Conservation (phyloP, 2,329 filamentous ascomycete species). For the Colletotrichum spaethianum region DNA sequence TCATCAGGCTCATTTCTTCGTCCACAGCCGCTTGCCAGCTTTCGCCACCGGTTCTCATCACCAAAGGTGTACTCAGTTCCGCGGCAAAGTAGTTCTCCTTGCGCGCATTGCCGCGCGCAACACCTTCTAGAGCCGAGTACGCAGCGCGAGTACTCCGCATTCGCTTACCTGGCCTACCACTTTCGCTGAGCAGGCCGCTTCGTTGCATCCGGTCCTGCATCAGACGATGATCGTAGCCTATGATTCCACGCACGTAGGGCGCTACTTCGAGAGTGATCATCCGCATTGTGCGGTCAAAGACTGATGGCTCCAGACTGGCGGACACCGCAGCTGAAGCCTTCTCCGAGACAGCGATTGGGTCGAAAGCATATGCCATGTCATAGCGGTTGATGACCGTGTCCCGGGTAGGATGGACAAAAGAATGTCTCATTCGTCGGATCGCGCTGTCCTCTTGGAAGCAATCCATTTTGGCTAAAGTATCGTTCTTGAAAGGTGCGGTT, state of each 20-base stretch:
- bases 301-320: constrained; percentile 74
- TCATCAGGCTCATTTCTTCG: constrained; percentile 30
- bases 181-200: constrained; percentile 74
- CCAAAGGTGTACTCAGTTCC: constrained; percentile 70
- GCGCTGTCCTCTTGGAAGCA: constrained; percentile 52
- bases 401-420: constrained; percentile 47
- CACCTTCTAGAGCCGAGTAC: constrained; percentile 83
- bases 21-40: constrained; percentile 53
- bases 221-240: constrained; percentile 80
- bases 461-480: constrained; percentile 9
- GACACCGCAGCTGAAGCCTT: constrained; percentile 52
- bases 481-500: not conserved
- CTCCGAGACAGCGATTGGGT: constrained; percentile 69
- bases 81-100: constrained; percentile 80
- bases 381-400: constrained; percentile 57
- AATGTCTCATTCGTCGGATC: constrained; percentile 55
- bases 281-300: constrained; percentile 80
- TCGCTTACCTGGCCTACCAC: constrained; percentile 63
- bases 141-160: constrained; percentile 81
- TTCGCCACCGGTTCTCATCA: constrained; percentile 75
- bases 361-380: constrained; percentile 72
- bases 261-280: constrained; percentile 84
- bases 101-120: constrained; percentile 75
- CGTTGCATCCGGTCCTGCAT: constrained; percentile 74
- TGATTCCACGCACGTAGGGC: constrained; percentile 90